Percentiles rank a stretch among this genome's conserved stretches.
These are phyloP conservation scores for Friedmanniomyces simplex DNA, from an alignment of 495 filamentous ascomycete species.

Conservation along the genomic window DNA sequence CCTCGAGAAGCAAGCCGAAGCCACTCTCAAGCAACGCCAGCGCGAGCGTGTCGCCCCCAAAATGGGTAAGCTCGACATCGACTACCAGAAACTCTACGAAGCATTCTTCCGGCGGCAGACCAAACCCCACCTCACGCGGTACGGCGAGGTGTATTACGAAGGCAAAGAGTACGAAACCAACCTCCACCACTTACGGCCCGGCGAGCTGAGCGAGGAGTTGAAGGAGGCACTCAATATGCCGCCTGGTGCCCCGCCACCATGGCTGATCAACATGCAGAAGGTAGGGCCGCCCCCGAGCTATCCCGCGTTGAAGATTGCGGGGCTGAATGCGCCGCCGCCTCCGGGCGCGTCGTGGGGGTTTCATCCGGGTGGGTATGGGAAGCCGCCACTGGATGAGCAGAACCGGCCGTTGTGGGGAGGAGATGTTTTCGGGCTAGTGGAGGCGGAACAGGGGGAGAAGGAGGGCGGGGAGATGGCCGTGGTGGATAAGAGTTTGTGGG, in stretches of 20 bases:
- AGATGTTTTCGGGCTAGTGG: slow-evolving; percentile 73
- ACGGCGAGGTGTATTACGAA: slow-evolving; percentile 97
- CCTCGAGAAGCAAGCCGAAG: slow-evolving; percentile 86
- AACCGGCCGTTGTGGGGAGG: slow-evolving; percentile 84
- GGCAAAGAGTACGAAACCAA: slow-evolving; percentile 98
- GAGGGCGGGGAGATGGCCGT: slow-evolving; percentile 55
- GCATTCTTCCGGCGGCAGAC: slow-evolving; percentile 97
- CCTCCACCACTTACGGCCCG: slow-evolving; percentile 75
- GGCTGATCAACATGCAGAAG: slow-evolving; percentile 93
- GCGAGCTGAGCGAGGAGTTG: slow-evolving; percentile 79
- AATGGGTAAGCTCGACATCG: slow-evolving; percentile 94
- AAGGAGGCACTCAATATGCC: slow-evolving; percentile 92
- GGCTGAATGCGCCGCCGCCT: slow-evolving; percentile 88
- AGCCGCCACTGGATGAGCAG: slow-evolving; percentile 86
- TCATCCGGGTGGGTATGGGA: slow-evolving; percentile 89
- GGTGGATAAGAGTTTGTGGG: slow-evolving; percentile 83
- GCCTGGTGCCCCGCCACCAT: slow-evolving; percentile 86
- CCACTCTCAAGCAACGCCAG: slow-evolving; percentile 87
- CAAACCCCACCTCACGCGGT: slow-evolving; percentile 85
- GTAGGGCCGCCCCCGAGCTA: slow-evolving; percentile 90
- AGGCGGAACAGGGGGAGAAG: slow-evolving; percentile 43
- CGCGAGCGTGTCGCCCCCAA: slow-evolving; percentile 89
- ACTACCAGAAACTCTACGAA: slow-evolving; percentile 95
- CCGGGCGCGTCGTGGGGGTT: slow-evolving; percentile 94
- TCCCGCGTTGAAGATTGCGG: slow-evolving; percentile 82